Evolutionary conservation across 352 stramenopile species (phyloP).

Genomic region (Pythium aristosporum): DNA sequence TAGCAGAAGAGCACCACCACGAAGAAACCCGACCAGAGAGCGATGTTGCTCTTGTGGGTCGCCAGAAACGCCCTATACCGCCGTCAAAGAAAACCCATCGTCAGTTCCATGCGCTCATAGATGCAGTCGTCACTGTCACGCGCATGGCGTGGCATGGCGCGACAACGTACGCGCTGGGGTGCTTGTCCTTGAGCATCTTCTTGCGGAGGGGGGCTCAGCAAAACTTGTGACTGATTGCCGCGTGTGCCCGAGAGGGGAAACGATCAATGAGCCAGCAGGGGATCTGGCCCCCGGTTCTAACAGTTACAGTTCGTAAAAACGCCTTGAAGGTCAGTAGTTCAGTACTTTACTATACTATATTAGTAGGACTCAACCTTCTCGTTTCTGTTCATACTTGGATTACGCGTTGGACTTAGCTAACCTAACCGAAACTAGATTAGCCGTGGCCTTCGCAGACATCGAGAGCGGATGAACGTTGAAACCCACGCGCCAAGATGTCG

Average conservation of each 20-base stretch:
- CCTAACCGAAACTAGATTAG: too few species aligned
- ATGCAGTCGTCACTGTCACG: background rate
- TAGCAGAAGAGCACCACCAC: slow-evolving; percentile 95
- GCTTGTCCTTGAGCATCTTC: slow-evolving; percentile 35
- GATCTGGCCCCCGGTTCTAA: slow-evolving; percentile 4
- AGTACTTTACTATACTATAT: too few species aligned
- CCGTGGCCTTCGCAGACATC: too few species aligned
- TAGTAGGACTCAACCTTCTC: too few species aligned
- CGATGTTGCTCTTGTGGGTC: slow-evolving; percentile 94
- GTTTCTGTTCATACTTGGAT: too few species aligned
- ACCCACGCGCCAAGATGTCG: too few species aligned
- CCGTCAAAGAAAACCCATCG: background rate
- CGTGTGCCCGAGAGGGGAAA: slow-evolving; percentile 14
- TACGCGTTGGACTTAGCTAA: too few species aligned
- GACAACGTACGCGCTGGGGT: slow-evolving; percentile 28
- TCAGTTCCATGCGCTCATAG: background rate
- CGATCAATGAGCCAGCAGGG: slow-evolving; percentile 9
- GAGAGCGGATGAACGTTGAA: too few species aligned
- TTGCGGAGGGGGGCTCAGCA: background rate
- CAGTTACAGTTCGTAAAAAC: slow-evolving; percentile 4
- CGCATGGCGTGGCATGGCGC: background rate
- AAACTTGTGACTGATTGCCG: slow-evolving; percentile 16
- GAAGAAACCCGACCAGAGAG: slow-evolving; percentile 96
- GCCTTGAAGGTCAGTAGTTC: too few species aligned
- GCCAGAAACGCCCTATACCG: slow-evolving; percentile 57